Conservation (phyloP, 352 stramenopile genomes). For the Plasmopara viticola region DNA sequence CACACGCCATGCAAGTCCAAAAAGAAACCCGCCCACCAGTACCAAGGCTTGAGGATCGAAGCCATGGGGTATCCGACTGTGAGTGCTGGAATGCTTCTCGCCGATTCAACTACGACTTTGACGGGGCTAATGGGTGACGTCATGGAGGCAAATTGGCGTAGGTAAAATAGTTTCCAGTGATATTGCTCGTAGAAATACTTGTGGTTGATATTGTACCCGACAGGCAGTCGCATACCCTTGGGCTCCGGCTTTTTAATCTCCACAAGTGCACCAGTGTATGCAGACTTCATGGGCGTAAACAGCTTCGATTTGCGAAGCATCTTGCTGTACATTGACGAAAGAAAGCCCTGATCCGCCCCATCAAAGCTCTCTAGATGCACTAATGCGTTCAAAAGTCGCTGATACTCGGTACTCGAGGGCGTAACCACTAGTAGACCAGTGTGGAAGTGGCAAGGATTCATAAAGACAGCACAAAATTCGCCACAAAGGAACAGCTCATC, state of each 20-base stretch:
- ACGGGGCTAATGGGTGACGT: slow-evolving; percentile 80
- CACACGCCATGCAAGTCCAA: slow-evolving; percentile 78
- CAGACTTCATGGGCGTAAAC: slow-evolving; percentile 50
- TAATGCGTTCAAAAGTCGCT: slow-evolving; percentile 58
- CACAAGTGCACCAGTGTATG: slow-evolving; percentile 22
- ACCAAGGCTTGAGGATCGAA: slow-evolving; percentile 84
- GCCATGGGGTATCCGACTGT: slow-evolving; percentile 85
- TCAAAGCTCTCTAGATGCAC: slow-evolving; percentile 65
- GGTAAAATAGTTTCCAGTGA: slow-evolving; percentile 84
- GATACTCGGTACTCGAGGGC: slow-evolving; percentile 60
- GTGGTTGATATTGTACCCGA: slow-evolving; percentile 90
- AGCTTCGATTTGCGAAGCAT: slow-evolving; percentile 64
- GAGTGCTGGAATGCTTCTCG: slow-evolving; percentile 63
- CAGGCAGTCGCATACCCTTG: slow-evolving; percentile 71
- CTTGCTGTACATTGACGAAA: slow-evolving; percentile 83
- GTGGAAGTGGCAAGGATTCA: slow-evolving; percentile 90
- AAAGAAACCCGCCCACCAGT: slow-evolving; percentile 81
- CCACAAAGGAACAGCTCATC: slow-evolving; percentile 86
- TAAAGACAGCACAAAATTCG: slow-evolving; percentile 86
- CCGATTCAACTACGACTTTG: slow-evolving; percentile 81
- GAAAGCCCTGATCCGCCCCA: slow-evolving; percentile 79
- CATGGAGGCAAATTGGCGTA: slow-evolving; percentile 82
- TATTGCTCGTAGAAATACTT: slow-evolving; percentile 89
- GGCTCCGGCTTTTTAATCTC: slow-evolving; percentile 37
- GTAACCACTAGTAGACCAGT: slow-evolving; percentile 82